phyloP scores from a whole-genome alignment of 2,329 filamentous ascomycete genomes.

The Pseudogymnoascus sp. region DNA sequence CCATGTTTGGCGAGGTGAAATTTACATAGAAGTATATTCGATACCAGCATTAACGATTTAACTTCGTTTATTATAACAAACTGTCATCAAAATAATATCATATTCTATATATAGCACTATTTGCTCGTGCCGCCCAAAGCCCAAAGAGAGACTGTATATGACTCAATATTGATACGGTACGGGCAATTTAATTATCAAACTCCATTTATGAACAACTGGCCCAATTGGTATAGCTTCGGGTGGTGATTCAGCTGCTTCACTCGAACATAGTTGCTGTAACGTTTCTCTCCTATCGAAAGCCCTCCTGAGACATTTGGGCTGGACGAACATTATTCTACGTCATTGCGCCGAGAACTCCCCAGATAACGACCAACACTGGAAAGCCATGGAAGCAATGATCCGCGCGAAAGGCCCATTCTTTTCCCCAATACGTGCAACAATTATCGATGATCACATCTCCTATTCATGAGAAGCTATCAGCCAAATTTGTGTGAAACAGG shows the following conservation, averaged over 20 bases:
- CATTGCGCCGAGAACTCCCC: background rate
- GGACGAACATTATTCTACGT: background rate
- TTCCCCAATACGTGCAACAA: background rate
- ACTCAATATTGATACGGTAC: background rate
- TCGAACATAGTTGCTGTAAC: background rate
- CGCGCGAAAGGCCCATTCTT: background rate
- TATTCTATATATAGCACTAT: background rate
- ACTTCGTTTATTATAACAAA: background rate
- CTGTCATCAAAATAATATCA: background rate
- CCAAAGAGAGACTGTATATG: background rate
- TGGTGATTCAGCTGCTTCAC: background rate
- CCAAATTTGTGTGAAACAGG: background rate
- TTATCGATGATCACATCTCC: slow-evolving; percentile 1
- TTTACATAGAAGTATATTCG: slow-evolving; percentile 37
- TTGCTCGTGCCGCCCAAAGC: background rate
- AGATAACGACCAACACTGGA: background rate
- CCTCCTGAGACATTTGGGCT: background rate
- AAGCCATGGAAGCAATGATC: background rate
- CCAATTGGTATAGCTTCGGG: background rate
- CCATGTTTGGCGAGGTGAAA: slow-evolving; percentile 67
- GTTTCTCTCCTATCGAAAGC: background rate
- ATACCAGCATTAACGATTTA: background rate
- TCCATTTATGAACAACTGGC: background rate
- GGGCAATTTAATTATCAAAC: background rate
- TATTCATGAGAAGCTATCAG: background rate